Evolutionary conservation across 2,329 filamentous ascomycete species (phyloP).

Genomic region (Clarireedia monteithiana): DNA sequence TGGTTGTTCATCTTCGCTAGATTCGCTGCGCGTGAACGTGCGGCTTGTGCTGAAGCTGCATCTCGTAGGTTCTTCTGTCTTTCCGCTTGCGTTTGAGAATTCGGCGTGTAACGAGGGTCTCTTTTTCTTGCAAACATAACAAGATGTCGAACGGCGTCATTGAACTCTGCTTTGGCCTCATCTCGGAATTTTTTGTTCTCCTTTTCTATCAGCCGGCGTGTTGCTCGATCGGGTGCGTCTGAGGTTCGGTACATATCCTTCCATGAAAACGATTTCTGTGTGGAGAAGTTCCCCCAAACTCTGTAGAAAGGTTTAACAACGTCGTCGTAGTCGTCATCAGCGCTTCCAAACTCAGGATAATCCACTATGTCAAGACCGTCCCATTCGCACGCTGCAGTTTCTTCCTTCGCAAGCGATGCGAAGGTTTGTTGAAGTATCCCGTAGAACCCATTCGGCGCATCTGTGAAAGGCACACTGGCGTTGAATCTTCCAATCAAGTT

Average conservation of each 20-base stretch:
- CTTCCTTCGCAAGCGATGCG: slow-evolving; percentile 70
- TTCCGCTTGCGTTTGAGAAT: slow-evolving; percentile 70
- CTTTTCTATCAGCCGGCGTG: slow-evolving; percentile 85
- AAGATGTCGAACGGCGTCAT: slow-evolving; percentile 80
- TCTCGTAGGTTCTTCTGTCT: slow-evolving; percentile 71
- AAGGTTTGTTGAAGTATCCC: slow-evolving; percentile 72
- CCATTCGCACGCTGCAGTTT: slow-evolving; percentile 66
- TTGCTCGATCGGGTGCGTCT: slow-evolving; percentile 78
- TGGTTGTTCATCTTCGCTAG: slow-evolving; percentile 61
- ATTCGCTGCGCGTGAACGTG: slow-evolving; percentile 73
- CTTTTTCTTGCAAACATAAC: slow-evolving; percentile 86
- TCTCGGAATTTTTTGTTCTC: slow-evolving; percentile 84
- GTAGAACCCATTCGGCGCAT: slow-evolving; percentile 78
- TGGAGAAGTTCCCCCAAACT: slow-evolving; percentile 73
- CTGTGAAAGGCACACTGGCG: slow-evolving; percentile 68
- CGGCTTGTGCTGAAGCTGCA: slow-evolving; percentile 76
- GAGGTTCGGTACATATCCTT: slow-evolving; percentile 75
- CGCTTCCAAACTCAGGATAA: slow-evolving; percentile 78
- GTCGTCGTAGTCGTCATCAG: slow-evolving; percentile 67
- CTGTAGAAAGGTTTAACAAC: slow-evolving; percentile 76
- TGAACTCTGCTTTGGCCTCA: slow-evolving; percentile 79
- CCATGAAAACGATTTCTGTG: slow-evolving; percentile 82
- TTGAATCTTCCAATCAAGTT: slow-evolving; percentile 74
- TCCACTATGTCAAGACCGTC: slow-evolving; percentile 51
- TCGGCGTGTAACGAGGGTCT: slow-evolving; percentile 76